Conservation (phyloP, 225 moss, liverwort and hornwort species). For the Sphagnum tenellum region DNA sequence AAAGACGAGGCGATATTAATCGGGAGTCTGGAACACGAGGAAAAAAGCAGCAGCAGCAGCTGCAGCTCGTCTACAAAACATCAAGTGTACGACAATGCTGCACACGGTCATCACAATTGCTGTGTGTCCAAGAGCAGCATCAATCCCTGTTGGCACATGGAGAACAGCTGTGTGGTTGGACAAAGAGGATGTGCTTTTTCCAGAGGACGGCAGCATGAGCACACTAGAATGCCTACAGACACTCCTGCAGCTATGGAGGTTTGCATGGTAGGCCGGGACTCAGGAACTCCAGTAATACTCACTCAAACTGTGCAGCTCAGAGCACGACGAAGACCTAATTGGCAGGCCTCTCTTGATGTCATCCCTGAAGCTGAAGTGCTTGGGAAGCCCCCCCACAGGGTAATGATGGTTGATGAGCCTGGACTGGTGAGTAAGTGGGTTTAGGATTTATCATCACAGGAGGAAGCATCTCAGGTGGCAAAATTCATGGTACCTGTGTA, state of each 20-base stretch:
- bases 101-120: slow-evolving; percentile 11
- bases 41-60: slow-evolving; percentile 9
- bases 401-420: slow-evolving; percentile 33
- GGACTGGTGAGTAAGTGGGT: slow-evolving; percentile 16
- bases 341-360: slow-evolving; percentile 35
- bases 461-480: too few relatives aligned
- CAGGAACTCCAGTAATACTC: slow-evolving; percentile 33
- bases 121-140: slow-evolving; percentile 22
- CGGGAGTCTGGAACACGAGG: slow-evolving; percentile 36
- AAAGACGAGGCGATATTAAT: slow-evolving; percentile 39
- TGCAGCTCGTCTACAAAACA: too few relatives aligned
- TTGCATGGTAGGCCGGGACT: slow-evolving; percentile 30
- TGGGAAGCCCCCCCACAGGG: slow-evolving; percentile 20
- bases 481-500: too few relatives aligned
- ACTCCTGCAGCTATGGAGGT: slow-evolving; percentile 48
- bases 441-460: too few relatives aligned
- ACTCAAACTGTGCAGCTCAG: slow-evolving; percentile 41
- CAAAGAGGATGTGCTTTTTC: slow-evolving; percentile 50
- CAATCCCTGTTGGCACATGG: slow-evolving; percentile 56
- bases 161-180: slow-evolving; percentile 41
- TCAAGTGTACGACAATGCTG: not conserved
- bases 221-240: slow-evolving; percentile 19
- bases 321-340: slow-evolving; percentile 28
- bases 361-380: slow-evolving; percentile 55
- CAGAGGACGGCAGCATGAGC: slow-evolving; percentile 29